Conservation (phyloP, 2,329 filamentous ascomycete species). For the Colletotrichum navitas region DNA sequence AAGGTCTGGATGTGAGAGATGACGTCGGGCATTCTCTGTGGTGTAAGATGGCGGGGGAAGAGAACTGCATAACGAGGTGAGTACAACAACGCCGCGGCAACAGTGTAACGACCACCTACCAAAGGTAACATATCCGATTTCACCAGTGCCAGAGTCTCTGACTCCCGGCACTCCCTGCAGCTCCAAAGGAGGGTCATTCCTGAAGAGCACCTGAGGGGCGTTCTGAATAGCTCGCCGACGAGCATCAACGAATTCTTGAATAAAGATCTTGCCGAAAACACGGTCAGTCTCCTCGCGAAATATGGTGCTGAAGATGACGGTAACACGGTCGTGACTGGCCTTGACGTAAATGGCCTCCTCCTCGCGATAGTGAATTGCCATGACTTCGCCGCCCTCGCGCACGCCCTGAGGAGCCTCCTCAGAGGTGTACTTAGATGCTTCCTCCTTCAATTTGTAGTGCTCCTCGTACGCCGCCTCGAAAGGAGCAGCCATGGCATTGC, state of each 20-base stretch:
- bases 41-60: conserved; percentile 93
- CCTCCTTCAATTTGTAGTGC: conserved; percentile 86
- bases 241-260: conserved; percentile 98
- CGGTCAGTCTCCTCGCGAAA: conserved; percentile 98
- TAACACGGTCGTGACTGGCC: conserved; percentile 95
- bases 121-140: conserved; percentile 98
- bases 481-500: conserved; percentile 98
- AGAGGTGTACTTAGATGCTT: conserved; percentile 91
- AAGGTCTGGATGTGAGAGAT: conserved; percentile 99
- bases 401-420: conserved; percentile 95
- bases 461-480: conserved; percentile 98
- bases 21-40: conserved; percentile 90
- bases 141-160: conserved; percentile 78
- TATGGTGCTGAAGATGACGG: conserved; percentile 98
- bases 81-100: not conserved
- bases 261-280: conserved; percentile 97
- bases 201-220: conserved; percentile 95
- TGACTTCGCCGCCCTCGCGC: conserved; percentile 89
- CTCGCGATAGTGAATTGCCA: conserved; percentile 97
- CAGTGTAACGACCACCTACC: conserved; percentile 67
- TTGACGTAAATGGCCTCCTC: conserved; percentile 99
- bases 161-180: conserved; percentile 89
- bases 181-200: conserved; percentile 93
- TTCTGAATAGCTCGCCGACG: conserved; percentile 96
- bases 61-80: conserved; percentile 71